A percentile compares a stretch with the other conserved stretches of the same genome.
Conservation (phyloP, 1,284 basidiomycete genomes). For the Trametes hirsuta region DNA sequence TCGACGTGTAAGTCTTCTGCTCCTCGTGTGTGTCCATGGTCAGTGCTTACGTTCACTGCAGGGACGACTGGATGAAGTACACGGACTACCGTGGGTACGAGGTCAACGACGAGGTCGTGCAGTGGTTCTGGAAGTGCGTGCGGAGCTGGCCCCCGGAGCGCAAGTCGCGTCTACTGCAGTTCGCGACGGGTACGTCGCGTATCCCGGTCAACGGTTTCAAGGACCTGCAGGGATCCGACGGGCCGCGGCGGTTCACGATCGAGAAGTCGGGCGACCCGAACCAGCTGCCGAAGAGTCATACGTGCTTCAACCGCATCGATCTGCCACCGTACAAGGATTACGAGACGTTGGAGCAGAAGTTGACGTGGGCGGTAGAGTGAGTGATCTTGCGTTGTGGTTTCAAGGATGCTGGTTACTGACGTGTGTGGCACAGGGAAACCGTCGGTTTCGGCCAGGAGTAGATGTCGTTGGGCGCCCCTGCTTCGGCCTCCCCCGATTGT, state of each 20-base stretch:
- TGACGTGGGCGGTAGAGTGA: slow-evolving; percentile 89
- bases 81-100: slow-evolving; percentile 86
- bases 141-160: slow-evolving; percentile 95
- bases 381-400: slow-evolving; percentile 34
- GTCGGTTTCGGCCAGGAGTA: slow-evolving; percentile 51
- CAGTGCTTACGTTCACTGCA: slow-evolving; percentile 32
- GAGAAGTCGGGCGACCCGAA: slow-evolving; percentile 95
- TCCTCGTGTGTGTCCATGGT: not conserved
- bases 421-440: slow-evolving; percentile 40
- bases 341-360: slow-evolving; percentile 86
- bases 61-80: slow-evolving; percentile 87
- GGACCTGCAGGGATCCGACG: slow-evolving; percentile 97
- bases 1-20: slow-evolving; percentile 76
- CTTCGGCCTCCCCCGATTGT: not conserved
- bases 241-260: slow-evolving; percentile 93
- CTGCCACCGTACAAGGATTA: slow-evolving; percentile 92
- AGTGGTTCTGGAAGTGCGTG: slow-evolving; percentile 99
- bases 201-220: slow-evolving; percentile 99
- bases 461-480: slow-evolving; percentile 4
- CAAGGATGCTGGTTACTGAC: slow-evolving; percentile 13
- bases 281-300: slow-evolving; percentile 87
- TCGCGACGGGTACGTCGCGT: slow-evolving; percentile 96
- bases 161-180: slow-evolving; percentile 93
- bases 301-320: slow-evolving; percentile 92
- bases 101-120: slow-evolving; percentile 92